Base-by-base conservation (phyloP, 805 yeast genomes). In the Candida cerambycidarum region DNA sequence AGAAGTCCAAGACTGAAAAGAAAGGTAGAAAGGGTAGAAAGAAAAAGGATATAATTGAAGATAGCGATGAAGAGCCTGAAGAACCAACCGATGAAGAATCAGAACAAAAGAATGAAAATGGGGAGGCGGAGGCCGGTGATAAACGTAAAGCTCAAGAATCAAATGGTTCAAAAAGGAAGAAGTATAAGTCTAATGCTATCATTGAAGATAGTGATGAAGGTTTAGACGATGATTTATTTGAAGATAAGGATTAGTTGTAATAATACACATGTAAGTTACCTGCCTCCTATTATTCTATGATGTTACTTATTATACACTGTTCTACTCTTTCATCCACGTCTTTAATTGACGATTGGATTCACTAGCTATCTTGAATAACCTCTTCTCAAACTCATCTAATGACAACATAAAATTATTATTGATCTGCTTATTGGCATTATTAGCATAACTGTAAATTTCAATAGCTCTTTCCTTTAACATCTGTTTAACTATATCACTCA, bases 361-460 rank as follows among this genome's bases (percentile, higher is more conserved):
- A 44, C 79, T 75, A 2, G 88, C 72, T 11, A 58, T 53, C 44
- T 70, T 76, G 60, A 76, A 84, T 16, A 85, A 54, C 25, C 61
- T 62, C 58, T 78, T 83, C 55, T 89, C 97, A 58, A 79, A 83
- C 54, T 83, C 88, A 57, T 89, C 97, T 47, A 89, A 65, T 4
- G 82, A 79, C 45, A 76, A 69, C 34, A 86, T 53, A 52, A 89
- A 85, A 42, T 73, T 66, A 47, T 63, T 63, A 45, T 67, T 65
- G 45, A 77, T 66, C 50, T 74, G 76, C 58, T 76, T 71, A 45
- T 67, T 62, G 19, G 76, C 63, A 43, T 78, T 79, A 12, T 69
- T 67, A 11, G 95, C 89, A 52, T 73, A 78, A 56, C 84, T 90
- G 57, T 83, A 82, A 21, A 90, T 80, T 56, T 78, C 84, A 42